phyloP scores from a whole-genome alignment of 2,329 filamentous ascomycete species.

The Talaromyces sp. region DNA sequence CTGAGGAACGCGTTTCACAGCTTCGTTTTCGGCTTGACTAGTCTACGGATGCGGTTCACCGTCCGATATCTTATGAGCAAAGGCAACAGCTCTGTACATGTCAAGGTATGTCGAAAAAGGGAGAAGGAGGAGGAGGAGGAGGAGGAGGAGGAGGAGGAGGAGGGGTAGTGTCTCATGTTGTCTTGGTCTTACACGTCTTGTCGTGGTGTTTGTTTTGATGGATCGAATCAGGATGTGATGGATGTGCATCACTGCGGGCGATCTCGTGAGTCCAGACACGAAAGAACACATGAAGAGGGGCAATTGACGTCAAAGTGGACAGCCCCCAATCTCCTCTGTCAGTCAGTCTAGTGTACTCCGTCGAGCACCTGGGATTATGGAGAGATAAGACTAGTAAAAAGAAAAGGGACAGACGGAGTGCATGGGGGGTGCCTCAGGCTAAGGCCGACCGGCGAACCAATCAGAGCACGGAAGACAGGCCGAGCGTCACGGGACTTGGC shows the following conservation, averaged over 20 bases:
- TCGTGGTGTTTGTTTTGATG: background rate
- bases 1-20: conserved; percentile 3
- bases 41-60: background rate
- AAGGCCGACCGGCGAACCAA: background rate
- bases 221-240: conserved; percentile 1
- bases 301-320: background rate
- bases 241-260: background rate
- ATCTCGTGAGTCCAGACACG: background rate
- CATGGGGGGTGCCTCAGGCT: conserved; percentile 3
- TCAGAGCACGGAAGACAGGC: background rate
- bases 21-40: background rate
- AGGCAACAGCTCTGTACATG: too few species aligned
- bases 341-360: background rate
- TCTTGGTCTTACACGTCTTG: background rate
- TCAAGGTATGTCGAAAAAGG: too few species aligned
- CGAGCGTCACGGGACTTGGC: conserved; percentile 14
- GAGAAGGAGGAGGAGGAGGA: too few species aligned
- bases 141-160: background rate
- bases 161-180: conserved; percentile 6
- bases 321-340: background rate
- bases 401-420: background rate
- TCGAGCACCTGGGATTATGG: background rate
- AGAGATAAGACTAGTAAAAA: background rate
- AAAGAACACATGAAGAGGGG: background rate
- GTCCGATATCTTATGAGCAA: background rate